These are phyloP conservation scores for Raffaelea albimanens DNA, from an alignment of 2,329 filamentous ascomycete species.

Conservation along the genomic window DNA sequence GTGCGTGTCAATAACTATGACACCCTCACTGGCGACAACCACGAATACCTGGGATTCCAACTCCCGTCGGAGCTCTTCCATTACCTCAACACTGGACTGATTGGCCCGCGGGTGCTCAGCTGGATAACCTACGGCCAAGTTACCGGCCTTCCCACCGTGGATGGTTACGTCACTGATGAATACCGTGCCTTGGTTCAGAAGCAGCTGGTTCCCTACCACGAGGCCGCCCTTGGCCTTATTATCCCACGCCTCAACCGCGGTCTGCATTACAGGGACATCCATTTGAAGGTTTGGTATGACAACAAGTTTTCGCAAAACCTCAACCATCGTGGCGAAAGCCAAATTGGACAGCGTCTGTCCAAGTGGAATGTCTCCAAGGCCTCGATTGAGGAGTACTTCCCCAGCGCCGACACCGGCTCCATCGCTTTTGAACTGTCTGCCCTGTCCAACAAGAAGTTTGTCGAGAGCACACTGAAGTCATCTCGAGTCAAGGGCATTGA, in stretches of 20 bases:
- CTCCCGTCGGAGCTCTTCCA: conserved; percentile 84
- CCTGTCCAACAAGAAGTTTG: conserved; percentile 61
- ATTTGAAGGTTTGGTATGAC: conserved; percentile 78
- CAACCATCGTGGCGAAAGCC: conserved; percentile 38
- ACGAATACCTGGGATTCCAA: conserved; percentile 83
- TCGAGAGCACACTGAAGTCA: conserved; percentile 55
- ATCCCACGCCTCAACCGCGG: conserved; percentile 74
- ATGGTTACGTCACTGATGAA: conserved; percentile 68
- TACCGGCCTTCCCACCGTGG: conserved; percentile 71
- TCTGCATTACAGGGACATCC: conserved; percentile 70
- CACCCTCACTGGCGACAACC: conserved; percentile 69
- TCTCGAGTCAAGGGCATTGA: conserved; percentile 47
- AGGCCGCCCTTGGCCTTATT: conserved; percentile 68
- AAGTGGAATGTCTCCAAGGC: conserved; percentile 67
- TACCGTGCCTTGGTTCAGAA: conserved; percentile 72
- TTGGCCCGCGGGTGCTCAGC: conserved; percentile 69
- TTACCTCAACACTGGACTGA: conserved; percentile 75
- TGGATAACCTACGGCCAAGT: conserved; percentile 76
- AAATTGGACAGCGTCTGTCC: conserved; percentile 32
- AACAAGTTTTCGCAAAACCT: conserved; percentile 58
- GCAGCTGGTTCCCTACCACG: conserved; percentile 64
- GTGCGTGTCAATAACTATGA: conserved; percentile 66
- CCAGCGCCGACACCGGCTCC: conserved; percentile 32
- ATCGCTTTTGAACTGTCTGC: conserved; percentile 55
- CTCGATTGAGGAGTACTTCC: conserved; percentile 38